These are phyloP conservation scores for Cladorrhinum sp. DNA, from an alignment of 2,329 filamentous ascomycete genomes.

Conservation along the genomic window DNA sequence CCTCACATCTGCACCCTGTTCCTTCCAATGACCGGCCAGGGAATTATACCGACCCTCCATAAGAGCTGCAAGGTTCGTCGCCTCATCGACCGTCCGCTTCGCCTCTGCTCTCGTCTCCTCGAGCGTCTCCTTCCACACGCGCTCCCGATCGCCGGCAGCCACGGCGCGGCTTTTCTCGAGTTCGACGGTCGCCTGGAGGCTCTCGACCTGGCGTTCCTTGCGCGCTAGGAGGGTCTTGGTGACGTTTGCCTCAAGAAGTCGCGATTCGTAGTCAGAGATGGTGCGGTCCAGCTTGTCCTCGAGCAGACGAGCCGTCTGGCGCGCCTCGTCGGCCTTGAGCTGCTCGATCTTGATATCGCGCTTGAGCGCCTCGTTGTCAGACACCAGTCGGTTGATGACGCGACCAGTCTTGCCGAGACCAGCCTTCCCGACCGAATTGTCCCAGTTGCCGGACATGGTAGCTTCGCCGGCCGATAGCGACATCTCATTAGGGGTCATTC, in stretches of 20 bases:
- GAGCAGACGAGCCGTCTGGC: slow-evolving; percentile 62
- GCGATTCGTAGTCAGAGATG: slow-evolving; percentile 65
- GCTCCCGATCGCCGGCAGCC: slow-evolving; percentile 58
- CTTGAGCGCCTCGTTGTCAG: slow-evolving; percentile 74
- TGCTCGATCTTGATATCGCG: slow-evolving; percentile 67
- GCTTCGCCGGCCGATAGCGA: slow-evolving; percentile 31
- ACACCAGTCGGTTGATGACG: slow-evolving; percentile 77
- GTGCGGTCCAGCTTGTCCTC: slow-evolving; percentile 70
- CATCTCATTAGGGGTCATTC: slow-evolving; percentile 32
- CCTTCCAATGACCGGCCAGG: slow-evolving; percentile 63
- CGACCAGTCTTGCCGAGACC: slow-evolving; percentile 71
- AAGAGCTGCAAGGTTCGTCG: slow-evolving; percentile 60
- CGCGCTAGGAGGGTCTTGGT: slow-evolving; percentile 68
- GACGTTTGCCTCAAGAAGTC: slow-evolving; percentile 66
- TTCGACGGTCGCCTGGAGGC: slow-evolving; percentile 61
- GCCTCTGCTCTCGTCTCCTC: slow-evolving; percentile 59
- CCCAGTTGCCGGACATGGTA: slow-evolving; percentile 40
- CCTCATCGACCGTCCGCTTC: slow-evolving; percentile 62
- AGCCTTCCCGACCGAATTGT: slow-evolving; percentile 66
- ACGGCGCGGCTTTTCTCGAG: slow-evolving; percentile 60
- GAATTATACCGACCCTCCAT: slow-evolving; percentile 69
- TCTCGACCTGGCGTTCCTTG: slow-evolving; percentile 72
- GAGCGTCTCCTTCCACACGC: slow-evolving; percentile 59
- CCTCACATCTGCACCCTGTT: slow-evolving; percentile 62
- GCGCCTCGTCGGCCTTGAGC: slow-evolving; percentile 66